phyloP scores from a whole-genome alignment of 345 rosid species.

The Boechera divaricarpa region DNA sequence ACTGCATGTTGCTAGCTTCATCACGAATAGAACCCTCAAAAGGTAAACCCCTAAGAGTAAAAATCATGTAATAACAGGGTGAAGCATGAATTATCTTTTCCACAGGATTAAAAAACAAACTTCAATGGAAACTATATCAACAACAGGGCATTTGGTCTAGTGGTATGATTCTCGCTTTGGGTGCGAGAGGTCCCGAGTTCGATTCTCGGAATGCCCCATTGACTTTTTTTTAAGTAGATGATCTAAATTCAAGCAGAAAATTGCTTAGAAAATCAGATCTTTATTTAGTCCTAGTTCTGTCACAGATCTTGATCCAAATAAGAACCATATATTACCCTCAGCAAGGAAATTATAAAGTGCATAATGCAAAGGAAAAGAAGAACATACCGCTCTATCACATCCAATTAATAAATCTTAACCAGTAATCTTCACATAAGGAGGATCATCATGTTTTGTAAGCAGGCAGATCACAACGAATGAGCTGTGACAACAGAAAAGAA shows the following conservation, averaged over 20 bases:
- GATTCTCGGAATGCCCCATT: conserved; percentile 63
- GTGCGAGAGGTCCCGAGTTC: conserved; percentile 87
- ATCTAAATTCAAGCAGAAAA: background rate
- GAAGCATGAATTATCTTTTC: background rate
- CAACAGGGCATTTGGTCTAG: conserved; percentile 61
- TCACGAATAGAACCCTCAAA: background rate
- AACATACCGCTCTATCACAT: background rate
- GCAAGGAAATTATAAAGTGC: background rate
- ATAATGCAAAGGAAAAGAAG: background rate
- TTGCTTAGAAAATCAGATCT: background rate
- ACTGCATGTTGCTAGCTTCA: conserved; percentile 6
- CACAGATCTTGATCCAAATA: background rate
- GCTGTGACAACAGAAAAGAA: conserved; percentile 6
- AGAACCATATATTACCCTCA: background rate
- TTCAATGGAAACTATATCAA: conserved; percentile 17
- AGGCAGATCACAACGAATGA: background rate
- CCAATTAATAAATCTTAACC: background rate
- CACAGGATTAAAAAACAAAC: background rate
- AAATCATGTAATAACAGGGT: background rate
- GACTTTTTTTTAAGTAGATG: background rate
- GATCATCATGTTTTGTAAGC: background rate
- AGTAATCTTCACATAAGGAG: background rate
- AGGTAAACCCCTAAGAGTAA: background rate
- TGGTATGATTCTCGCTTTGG: conserved; percentile 93
- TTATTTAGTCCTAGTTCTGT: background rate